Conservation (phyloP, 176 grass and related monocot genomes). For the Triticum aestivum region DNA sequence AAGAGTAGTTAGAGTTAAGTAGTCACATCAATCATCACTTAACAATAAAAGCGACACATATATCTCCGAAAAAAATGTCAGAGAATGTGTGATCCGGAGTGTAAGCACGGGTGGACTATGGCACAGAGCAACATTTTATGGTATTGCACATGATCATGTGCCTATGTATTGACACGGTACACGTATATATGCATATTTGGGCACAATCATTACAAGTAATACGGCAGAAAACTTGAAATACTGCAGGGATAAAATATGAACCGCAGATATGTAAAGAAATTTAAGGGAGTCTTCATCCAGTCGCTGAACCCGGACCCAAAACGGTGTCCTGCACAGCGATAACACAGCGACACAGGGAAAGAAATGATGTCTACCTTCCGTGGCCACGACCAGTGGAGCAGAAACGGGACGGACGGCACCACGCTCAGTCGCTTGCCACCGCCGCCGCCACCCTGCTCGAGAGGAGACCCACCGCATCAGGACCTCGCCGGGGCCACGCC, state of each 20-base stretch:
- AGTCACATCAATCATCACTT: too few species aligned
- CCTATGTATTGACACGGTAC: too few species aligned
- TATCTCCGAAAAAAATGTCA: too few species aligned
- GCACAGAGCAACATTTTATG: too few species aligned
- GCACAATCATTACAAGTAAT: background rate
- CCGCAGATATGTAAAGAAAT: background rate
- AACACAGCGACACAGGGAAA: background rate
- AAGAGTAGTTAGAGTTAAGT: too few species aligned
- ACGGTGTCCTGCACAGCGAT: background rate
- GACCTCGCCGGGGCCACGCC: background rate
- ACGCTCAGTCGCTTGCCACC: constrained; percentile 25
- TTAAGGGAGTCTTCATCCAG: background rate
- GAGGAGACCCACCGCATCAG: background rate
- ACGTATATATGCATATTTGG: background rate
- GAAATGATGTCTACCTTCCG: constrained; percentile 20
- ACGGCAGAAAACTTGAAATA: background rate
- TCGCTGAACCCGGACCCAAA: too few species aligned
- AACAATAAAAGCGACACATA: too few species aligned
- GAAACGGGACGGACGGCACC: background rate
- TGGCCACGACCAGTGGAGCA: background rate
- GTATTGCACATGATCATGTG: too few species aligned
- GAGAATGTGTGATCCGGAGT: too few species aligned
- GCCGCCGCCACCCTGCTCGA: constrained; percentile 16
- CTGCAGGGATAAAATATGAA: too few species aligned
- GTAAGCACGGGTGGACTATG: too few species aligned